Base-by-base conservation (phyloP, 2,329 filamentous ascomycete species). In the Fusarium sp. region DNA sequence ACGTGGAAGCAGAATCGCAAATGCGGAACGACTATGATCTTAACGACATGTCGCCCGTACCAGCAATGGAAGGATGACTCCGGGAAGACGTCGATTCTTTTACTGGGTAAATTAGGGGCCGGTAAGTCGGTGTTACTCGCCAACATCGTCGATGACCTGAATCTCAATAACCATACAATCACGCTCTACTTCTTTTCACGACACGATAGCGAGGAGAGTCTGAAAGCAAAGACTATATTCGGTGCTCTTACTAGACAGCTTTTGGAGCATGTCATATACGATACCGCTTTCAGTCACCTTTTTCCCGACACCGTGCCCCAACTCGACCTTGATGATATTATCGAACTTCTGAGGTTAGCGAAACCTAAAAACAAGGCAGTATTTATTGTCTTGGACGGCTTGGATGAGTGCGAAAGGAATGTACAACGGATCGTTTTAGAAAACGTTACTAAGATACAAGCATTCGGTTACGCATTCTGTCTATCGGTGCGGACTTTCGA, bases 61-160 rank as follows among this genome's bases (percentile, higher is more conserved):
- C 14, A 55, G 1, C 6, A 61, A 0, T 79, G 76, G 76, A 73
- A 70, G 42, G 4, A 16, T 1, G 5, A 22, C 2, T 4, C 9
- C 34, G 2, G 49, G 20, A 1, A 56, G 67, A 53, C 56, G 0
- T 81, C 81, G 0, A 60, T 85, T 1, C 2, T 83, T 0, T 79
- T 73, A 30, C 76, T 55, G 12, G 83, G 82, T 7, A 83, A 81
- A 46, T 72, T 85, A 1, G 83, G 83, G 3, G 81, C 79, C 0
- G 83, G 83, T 0, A 85, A 85, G 59, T 83, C 83, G 0, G 82
- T 85, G 2, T 52, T 81, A 10, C 49, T 84, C 6, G 82, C 83
- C 3, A 85, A 84, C 53, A 77, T 85, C 1, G 76, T 85, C 1
- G 78, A 81, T 50, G 78, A 83, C 44, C 46, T 83, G 3, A 75